Conservation (phyloP, 2,329 filamentous ascomycete genomes). For the Phialophora verrucosa region DNA sequence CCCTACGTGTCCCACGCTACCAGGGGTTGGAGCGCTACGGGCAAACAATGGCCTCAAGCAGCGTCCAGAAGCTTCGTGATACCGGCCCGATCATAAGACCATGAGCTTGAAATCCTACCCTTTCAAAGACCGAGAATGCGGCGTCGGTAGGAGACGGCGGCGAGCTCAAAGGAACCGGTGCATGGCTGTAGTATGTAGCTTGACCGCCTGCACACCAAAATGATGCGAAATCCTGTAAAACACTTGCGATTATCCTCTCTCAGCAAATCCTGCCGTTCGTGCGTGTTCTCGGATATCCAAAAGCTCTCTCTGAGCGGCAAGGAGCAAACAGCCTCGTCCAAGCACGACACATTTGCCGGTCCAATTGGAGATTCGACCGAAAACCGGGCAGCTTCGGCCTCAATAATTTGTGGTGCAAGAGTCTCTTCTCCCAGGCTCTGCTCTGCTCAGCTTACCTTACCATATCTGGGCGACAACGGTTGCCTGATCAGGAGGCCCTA, state of each 20-base stretch:
- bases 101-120: background rate
- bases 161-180: background rate
- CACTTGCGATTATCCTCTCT: background rate
- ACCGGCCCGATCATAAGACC: background rate
- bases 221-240: background rate
- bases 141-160: background rate
- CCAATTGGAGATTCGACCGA: background rate
- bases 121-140: background rate
- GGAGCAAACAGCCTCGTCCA: background rate
- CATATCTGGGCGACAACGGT: background rate
- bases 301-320: background rate
- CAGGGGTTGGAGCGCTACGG: background rate
- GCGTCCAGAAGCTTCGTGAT: background rate
- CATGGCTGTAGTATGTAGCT: background rate
- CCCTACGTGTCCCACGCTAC: background rate
- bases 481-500: background rate
- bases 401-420: no score
- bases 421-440: background rate
- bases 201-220: background rate
- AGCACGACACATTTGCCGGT: background rate
- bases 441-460: background rate
- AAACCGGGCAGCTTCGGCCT: background rate
- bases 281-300: background rate
- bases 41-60: background rate
- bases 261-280: background rate